phyloP scores from a whole-genome alignment of 257 asterid species.

The Cinchona pubescens region DNA sequence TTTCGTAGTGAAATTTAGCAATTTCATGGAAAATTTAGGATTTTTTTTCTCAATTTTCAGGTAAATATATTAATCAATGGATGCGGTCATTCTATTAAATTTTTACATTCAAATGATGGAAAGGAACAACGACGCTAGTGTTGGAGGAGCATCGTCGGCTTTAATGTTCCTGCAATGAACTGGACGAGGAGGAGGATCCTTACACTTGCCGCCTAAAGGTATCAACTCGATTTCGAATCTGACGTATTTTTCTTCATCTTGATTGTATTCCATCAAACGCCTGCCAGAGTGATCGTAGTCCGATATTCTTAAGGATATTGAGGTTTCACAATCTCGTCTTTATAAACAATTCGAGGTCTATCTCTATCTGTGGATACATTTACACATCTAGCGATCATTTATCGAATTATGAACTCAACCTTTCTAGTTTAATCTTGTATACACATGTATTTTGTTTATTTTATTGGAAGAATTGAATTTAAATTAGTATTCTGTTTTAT shows the following conservation, averaged over 20 bases:
- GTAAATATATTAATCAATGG: too few relatives aligned
- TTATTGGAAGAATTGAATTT: neutral
- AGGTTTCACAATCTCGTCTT: slow-evolving; percentile 69
- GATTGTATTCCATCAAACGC: slow-evolving; percentile 51
- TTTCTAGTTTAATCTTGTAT: neutral
- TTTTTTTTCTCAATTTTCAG: too few relatives aligned
- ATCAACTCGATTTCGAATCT: slow-evolving; percentile 73
- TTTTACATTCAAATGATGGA: slow-evolving; percentile 8
- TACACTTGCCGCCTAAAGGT: slow-evolving; percentile 37
- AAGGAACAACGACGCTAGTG: slow-evolving; percentile 27
- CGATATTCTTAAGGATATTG: slow-evolving; percentile 69
- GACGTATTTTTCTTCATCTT: slow-evolving; percentile 52
- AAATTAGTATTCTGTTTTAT: neutral
- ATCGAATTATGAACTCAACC: neutral
- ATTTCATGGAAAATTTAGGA: too few relatives aligned
- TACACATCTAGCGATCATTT: too few relatives aligned
- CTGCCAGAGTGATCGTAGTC: slow-evolving; percentile 62
- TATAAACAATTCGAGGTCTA: slow-evolving; percentile 76
- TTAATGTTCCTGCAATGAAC: slow-evolving; percentile 39
- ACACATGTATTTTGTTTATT: neutral
- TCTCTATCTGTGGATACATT: too few relatives aligned
- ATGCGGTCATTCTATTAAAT: too few relatives aligned
- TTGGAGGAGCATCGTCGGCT: slow-evolving; percentile 28
- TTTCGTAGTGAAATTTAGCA: too few relatives aligned
- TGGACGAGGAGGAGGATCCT: slow-evolving; percentile 27